These are phyloP conservation scores for Xylaria acuta DNA, from an alignment of 495 filamentous ascomycete species.

Conservation along the genomic window DNA sequence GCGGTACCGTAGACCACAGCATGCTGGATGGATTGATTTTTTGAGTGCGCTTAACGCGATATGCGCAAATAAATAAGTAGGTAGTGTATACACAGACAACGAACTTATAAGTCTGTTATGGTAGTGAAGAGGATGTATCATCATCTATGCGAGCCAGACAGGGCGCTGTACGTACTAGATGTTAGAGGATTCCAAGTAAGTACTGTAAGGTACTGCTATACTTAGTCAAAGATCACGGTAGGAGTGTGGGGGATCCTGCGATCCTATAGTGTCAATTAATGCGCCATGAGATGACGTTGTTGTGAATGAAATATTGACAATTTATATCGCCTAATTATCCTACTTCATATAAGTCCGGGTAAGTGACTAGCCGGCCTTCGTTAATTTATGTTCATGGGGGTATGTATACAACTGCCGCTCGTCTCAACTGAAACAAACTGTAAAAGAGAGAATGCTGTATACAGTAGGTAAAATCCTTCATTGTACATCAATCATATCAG, in stretches of 20 bases:
- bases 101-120: not conserved
- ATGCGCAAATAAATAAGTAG: not conserved
- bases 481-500: not conserved
- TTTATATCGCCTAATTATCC: no score
- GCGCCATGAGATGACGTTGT: not conserved
- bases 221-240: not conserved
- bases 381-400: not conserved
- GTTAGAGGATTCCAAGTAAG: not conserved
- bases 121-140: not conserved
- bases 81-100: not conserved
- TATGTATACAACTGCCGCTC: not conserved
- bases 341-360: not conserved
- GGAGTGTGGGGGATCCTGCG: not conserved
- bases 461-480: not conserved
- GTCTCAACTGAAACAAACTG: conserved; percentile 4
- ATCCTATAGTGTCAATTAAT: not conserved
- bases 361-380: not conserved
- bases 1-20: not conserved
- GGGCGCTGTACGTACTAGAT: not conserved
- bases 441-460: not conserved
- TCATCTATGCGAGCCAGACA: not conserved
- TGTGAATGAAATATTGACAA: not conserved
- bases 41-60: not conserved
- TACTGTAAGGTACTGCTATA: not conserved
- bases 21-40: not conserved